These are phyloP conservation scores for Sergeia podlipaevii DNA, from an alignment of 208 protist genomes.

Conservation along the genomic window DNA sequence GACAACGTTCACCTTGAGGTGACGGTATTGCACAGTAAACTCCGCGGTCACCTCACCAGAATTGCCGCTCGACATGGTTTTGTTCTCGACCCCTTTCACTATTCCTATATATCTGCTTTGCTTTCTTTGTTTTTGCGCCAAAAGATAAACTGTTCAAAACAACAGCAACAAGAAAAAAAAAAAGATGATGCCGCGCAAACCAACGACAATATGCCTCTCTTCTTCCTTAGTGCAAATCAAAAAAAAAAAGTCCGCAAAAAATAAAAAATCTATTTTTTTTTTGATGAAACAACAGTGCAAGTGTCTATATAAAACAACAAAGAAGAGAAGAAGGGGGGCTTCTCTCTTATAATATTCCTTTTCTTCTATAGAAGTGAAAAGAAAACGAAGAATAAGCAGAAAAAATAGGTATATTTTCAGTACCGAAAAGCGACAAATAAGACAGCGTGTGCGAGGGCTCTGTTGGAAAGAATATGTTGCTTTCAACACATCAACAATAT, in stretches of 20 bases:
- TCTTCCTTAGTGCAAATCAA: too few species aligned
- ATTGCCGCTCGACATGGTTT: neutral
- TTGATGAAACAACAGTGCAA: too few species aligned
- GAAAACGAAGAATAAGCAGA: neutral
- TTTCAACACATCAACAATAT: too few species aligned
- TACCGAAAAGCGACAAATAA: too few species aligned
- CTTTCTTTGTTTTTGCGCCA: neutral
- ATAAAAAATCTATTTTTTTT: neutral
- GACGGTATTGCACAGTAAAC: conserved; percentile 17
- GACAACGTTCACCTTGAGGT: conserved; percentile 4
- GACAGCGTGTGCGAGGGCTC: too few species aligned
- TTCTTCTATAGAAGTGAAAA: too few species aligned
- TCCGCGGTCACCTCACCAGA: too few species aligned
- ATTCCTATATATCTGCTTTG: neutral
- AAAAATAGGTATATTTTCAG: conserved; percentile 9
- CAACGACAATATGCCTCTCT: neutral
- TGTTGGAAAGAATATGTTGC: too few species aligned
- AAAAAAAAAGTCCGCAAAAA: conserved; percentile 6
- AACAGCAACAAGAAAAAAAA: conserved; percentile 9
- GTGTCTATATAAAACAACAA: too few species aligned
- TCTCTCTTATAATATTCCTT: too few species aligned
- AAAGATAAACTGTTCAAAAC: conserved; percentile 2
- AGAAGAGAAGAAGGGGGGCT: too few species aligned
- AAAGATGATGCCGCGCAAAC: too few species aligned
- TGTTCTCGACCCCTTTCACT: neutral